phyloP scores from a whole-genome alignment of 768 basidiomycete genomes.

The Phylloporus sp. region DNA sequence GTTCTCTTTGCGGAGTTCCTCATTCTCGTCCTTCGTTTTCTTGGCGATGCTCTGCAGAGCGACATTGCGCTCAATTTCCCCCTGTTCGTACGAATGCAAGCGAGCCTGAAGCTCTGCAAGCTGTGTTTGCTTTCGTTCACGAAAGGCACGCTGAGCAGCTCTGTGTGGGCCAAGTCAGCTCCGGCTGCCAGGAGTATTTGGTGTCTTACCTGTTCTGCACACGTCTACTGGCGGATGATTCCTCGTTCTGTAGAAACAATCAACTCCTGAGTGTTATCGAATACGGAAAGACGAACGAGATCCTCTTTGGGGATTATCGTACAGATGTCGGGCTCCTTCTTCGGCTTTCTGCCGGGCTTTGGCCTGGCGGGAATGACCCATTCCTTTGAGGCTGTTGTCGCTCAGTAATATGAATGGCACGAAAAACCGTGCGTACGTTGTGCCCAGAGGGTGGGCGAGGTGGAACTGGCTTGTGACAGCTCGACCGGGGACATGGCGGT shows the following conservation, averaged over 20 bases:
- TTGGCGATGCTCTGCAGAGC: conserved; percentile 80
- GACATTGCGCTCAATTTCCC: conserved; percentile 85
- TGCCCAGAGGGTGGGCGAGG: conserved; percentile 67
- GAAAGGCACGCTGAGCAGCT: conserved; percentile 84
- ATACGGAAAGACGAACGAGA: conserved; percentile 40
- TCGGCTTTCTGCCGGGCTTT: conserved; percentile 84
- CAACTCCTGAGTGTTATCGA: conserved; percentile 1
- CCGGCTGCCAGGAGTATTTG: neutral
- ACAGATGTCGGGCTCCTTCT: conserved; percentile 48
- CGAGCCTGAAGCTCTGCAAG: conserved; percentile 85
- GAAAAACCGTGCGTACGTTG: conserved; percentile 45
- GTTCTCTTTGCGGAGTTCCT: conserved; percentile 67
- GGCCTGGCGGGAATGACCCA: conserved; percentile 86
- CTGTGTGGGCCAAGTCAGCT: conserved; percentile 35
- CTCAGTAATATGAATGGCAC: neutral
- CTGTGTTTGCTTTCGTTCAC: conserved; percentile 85
- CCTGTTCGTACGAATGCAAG: conserved; percentile 79
- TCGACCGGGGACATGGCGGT: conserved; percentile 26
- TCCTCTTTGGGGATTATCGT: conserved; percentile 35
- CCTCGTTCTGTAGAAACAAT: conserved; percentile 32
- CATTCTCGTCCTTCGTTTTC: conserved; percentile 83
- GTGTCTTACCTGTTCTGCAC: conserved; percentile 65
- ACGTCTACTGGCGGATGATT: conserved; percentile 55
- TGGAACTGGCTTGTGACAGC: conserved; percentile 27
- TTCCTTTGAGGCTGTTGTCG: conserved; percentile 68